Percentiles rank a stretch among this genome's conserved stretches.
Evolutionary conservation across 1,284 basidiomycete species (phyloP).

Genomic region (Leccinum ponderosum): DNA sequence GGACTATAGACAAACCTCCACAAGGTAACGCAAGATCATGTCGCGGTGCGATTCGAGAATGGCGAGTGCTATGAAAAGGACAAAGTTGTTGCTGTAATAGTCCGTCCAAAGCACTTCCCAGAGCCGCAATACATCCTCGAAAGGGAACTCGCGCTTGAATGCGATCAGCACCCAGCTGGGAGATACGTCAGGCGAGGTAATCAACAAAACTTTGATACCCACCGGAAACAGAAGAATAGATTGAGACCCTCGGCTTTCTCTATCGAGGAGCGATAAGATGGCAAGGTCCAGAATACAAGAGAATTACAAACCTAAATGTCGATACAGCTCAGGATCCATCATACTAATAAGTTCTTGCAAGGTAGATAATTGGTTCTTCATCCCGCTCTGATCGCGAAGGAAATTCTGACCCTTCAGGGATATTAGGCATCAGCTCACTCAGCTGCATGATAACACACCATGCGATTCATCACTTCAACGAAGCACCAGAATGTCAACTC

Average conservation of each 20-base stretch:
- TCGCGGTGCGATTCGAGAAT: slow-evolving; percentile 93
- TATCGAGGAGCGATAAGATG: slow-evolving; percentile 30
- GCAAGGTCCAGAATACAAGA: neutral
- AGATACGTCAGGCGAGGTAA: slow-evolving; percentile 1
- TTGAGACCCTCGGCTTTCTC: slow-evolving; percentile 92
- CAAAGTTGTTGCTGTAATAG: slow-evolving; percentile 84
- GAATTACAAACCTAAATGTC: slow-evolving; percentile 66
- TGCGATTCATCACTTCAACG: slow-evolving; percentile 91
- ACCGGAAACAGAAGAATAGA: slow-evolving; percentile 98
- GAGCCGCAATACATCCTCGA: slow-evolving; percentile 83
- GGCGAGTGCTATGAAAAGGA: slow-evolving; percentile 94
- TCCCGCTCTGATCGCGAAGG: slow-evolving; percentile 94
- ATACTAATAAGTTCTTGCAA: slow-evolving; percentile 89
- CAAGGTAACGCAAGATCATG: slow-evolving; percentile 90
- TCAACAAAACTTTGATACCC: slow-evolving; percentile 22
- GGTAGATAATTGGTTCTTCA: slow-evolving; percentile 91
- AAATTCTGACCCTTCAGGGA: slow-evolving; percentile 86
- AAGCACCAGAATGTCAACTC: slow-evolving; percentile 96
- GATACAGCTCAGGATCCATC: slow-evolving; percentile 93
- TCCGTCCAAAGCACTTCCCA: slow-evolving; percentile 99
- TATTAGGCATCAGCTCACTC: slow-evolving; percentile 4
- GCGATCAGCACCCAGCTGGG: slow-evolving; percentile 81
- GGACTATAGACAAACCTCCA: slow-evolving; percentile 60
- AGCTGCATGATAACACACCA: slow-evolving; percentile 55
- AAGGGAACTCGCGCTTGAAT: slow-evolving; percentile 95